Conservation (phyloP, 2,329 filamentous ascomycete species). For the Trichoderma sp. region DNA sequence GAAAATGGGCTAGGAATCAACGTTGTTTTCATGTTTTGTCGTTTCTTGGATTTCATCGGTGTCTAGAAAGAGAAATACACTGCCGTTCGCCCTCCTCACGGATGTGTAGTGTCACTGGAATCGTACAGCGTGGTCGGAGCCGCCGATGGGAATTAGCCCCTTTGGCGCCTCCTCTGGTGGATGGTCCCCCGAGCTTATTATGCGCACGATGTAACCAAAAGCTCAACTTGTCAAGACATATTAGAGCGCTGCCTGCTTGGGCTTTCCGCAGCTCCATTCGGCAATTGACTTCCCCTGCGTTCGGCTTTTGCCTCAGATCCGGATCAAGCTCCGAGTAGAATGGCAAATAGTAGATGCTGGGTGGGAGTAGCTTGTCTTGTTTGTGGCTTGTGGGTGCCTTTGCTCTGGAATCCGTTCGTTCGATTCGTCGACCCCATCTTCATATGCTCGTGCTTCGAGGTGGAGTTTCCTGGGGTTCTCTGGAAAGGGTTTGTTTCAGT, state of each 20-base stretch:
- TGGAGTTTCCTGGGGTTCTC: not conserved
- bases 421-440: not conserved
- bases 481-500: not conserved
- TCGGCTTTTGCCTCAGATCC: not conserved
- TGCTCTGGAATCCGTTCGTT: not conserved
- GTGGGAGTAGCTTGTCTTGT: not conserved
- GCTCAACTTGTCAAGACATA: not conserved
- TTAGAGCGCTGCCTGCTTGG: not conserved
- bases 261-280: not conserved
- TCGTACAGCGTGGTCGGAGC: not conserved
- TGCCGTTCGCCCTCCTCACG: not conserved
- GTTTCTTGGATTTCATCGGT: not conserved
- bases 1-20: not conserved
- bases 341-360: not conserved
- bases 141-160: not conserved
- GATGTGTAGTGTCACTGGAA: not conserved
- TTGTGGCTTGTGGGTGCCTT: not conserved
- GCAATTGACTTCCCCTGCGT: not conserved
- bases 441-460: not conserved
- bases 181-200: not conserved
- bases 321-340: not conserved
- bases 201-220: not conserved
- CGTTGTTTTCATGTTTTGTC: not conserved
- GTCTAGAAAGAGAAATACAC: not conserved
- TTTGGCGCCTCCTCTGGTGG: not conserved